Base-by-base conservation (phyloP, 495 filamentous ascomycete species). In the Acidomyces sp. region DNA sequence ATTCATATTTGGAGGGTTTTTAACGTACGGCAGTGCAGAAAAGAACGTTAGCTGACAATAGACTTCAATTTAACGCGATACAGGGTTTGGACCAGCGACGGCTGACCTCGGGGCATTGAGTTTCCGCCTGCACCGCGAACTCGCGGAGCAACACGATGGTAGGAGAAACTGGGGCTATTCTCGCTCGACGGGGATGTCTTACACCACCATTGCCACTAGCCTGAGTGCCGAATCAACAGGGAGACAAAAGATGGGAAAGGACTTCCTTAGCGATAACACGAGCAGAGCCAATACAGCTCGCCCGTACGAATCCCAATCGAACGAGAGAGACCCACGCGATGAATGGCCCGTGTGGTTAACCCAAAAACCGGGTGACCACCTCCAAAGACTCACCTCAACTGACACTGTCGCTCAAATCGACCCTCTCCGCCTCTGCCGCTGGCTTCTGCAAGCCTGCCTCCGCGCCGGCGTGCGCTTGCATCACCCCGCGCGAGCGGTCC, bases 131-230 rank as follows among this genome's bases (percentile, higher is more conserved):
- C 83, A 88, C 55, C 64, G 64, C 41, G 46, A 57, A 32, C 50
- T 63, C 11, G 81, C 83, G 3, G 67, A 72, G 25, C 56, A 72
- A 34, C 46, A 82, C 28, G 60, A 62, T 47, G 82, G 82, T 0
- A 51, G 53, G 7, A 56, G 66, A 46, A 73, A 61, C 49, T 90
- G 82, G 83, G 78, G 77, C 0, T 88, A 81, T 45, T 69, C 71
- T 42, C 58, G 55, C 13, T 77, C 77, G 25, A 77, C 68, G 0
- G 74, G 74, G 3, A n/a, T n/a, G n/a, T n/a, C n/a, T n/a, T n/a
- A n/a, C n/a, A n/a, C n/a, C n/a, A n/a, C n/a, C n/a, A n/a, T n/a
- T n/a, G n/a, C n/a, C n/a, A 59, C 54, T 3, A 59, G 55, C n/a
- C 26, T 78, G n/a, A 78, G 68, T 36, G 42, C 70, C 42, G 56